phyloP scores from a whole-genome alignment of 1,284 basidiomycete genomes.

The Gomphus sp. region DNA sequence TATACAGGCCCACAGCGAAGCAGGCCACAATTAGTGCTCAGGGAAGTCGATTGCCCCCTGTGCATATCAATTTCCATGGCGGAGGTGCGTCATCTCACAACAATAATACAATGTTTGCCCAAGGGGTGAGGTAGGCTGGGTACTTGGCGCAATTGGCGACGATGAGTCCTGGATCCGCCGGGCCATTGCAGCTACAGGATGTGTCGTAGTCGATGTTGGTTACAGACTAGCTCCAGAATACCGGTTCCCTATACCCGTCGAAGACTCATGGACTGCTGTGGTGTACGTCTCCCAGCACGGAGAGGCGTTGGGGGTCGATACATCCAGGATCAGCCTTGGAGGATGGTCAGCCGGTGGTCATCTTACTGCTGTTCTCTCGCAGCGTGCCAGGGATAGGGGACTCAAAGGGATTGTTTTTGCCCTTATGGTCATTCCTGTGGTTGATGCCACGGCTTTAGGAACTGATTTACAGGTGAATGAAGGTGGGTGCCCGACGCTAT shows the following conservation, averaged over 20 bases:
- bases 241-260: conserved; percentile 64
- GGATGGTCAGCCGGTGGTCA: conserved; percentile 72
- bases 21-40: conserved; percentile 5
- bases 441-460: conserved; percentile 19
- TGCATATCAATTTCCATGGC: conserved; percentile 8
- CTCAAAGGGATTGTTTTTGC: conserved; percentile 5
- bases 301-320: conserved; percentile 31
- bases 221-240: conserved; percentile 72
- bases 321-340: conserved; percentile 41
- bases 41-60: conserved; percentile 6
- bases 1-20: conserved; percentile 9
- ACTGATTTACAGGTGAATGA: conserved; percentile 2
- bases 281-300: conserved; percentile 49
- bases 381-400: conserved; percentile 19
- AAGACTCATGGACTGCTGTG: conserved; percentile 61
- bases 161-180: conserved; percentile 12
- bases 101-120: not conserved
- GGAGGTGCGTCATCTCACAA: not conserved
- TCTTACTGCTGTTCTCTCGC: conserved; percentile 55
- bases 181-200: conserved; percentile 20
- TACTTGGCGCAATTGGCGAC: conserved; percentile 2
- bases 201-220: conserved; percentile 54
- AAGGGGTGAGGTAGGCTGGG: conserved; percentile 2
- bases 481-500: conserved; percentile 9
- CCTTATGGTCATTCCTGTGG: conserved; percentile 13